Evolutionary conservation across 2,329 filamentous ascomycete species (phyloP), one percentile per base, ranked within the genome.

Genomic region (Aureobasidium sp.): DNA sequence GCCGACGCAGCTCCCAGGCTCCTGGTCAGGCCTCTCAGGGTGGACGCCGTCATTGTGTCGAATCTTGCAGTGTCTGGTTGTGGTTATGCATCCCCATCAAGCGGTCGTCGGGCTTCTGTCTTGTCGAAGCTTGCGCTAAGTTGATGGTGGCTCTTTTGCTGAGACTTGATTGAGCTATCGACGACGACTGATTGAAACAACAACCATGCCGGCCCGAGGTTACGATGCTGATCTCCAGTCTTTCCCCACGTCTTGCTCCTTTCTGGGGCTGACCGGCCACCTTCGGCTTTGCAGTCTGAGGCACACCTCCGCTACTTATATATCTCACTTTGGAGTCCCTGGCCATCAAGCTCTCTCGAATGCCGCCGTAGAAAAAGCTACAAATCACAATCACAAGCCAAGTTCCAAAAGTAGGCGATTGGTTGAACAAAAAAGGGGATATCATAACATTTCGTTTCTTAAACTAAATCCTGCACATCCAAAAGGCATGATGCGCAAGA

Each of bases 351-450:
- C 16, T 44, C 25, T 6, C 21, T 30, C 25, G 11, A 14, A 6
- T 6, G 8, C 29, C 24, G 11, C 12, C 2, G 39, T 42, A 42
- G 7, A 12, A 10, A 17, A 4, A 14, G n/a, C 6, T 24, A 42
- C 24, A 30, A 25, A 6, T 21, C 19, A 27, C 19, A n/a, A 14
- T 7, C 37, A 61, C 70, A 53, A 29, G 21, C 10, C n/a, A 47
- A 35, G 30, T 47, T 14, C 8, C 17, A 12, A 7, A 47, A 19
- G 42, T 19, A 25, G 21, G 42, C 24, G 6, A 0, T 32, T 19
- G 22, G 7, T 14, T 6, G 35, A 27, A 27, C 21, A 25, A 14
- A 42, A 48, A 47, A 39, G 34, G 45, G 45, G 35, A 39, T 39
- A 37, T 50, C 47, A 50, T 50, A 22, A 50, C 16, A 50, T 50